Evolutionary conservation across 805 yeast genomes (phyloP).

Genomic region (Candida khao-thaluensis): DNA sequence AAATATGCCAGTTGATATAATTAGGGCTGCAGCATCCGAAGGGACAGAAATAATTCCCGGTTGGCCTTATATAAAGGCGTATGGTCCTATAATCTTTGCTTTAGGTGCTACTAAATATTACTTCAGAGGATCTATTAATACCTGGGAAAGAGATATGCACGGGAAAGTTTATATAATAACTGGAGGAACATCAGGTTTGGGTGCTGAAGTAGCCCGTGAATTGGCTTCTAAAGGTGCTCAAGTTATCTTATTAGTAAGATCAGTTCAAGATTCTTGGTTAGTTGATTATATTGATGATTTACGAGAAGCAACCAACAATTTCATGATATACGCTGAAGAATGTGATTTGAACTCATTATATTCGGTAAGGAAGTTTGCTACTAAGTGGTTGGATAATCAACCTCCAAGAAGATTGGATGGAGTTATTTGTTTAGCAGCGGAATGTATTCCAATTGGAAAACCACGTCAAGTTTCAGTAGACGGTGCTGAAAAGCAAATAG

Average conservation of each 20-base stretch:
- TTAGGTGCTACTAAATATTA: slow-evolving; percentile 61
- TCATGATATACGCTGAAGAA: slow-evolving; percentile 83
- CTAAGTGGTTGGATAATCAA: slow-evolving; percentile 86
- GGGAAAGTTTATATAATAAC: slow-evolving; percentile 81
- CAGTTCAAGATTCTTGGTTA: slow-evolving; percentile 67
- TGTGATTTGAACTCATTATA: slow-evolving; percentile 76
- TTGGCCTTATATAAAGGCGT: slow-evolving; percentile 55
- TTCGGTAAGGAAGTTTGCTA: slow-evolving; percentile 85
- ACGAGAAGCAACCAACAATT: slow-evolving; percentile 66
- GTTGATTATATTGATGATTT: slow-evolving; percentile 77
- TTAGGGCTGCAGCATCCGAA: slow-evolving; percentile 64
- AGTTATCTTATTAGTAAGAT: slow-evolving; percentile 66
- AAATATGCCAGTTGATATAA: slow-evolving; percentile 80
- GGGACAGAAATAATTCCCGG: slow-evolving; percentile 80
- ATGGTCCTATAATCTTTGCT: slow-evolving; percentile 54
- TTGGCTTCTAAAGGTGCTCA: slow-evolving; percentile 87
- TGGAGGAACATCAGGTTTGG: slow-evolving; percentile 95
- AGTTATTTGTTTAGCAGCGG: slow-evolving; percentile 84
- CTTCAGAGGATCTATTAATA: slow-evolving; percentile 75
- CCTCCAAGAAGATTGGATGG: slow-evolving; percentile 94
- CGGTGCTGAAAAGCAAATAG: slow-evolving; percentile 85
- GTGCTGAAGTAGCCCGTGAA: slow-evolving; percentile 71
- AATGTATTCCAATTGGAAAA: slow-evolving; percentile 66
- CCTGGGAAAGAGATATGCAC: slow-evolving; percentile 91
- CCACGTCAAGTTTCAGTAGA: slow-evolving; percentile 69